These are phyloP conservation scores for Pseudogymnoascus sp. DNA, from an alignment of 2,329 filamentous ascomycete genomes.

Conservation along the genomic window DNA sequence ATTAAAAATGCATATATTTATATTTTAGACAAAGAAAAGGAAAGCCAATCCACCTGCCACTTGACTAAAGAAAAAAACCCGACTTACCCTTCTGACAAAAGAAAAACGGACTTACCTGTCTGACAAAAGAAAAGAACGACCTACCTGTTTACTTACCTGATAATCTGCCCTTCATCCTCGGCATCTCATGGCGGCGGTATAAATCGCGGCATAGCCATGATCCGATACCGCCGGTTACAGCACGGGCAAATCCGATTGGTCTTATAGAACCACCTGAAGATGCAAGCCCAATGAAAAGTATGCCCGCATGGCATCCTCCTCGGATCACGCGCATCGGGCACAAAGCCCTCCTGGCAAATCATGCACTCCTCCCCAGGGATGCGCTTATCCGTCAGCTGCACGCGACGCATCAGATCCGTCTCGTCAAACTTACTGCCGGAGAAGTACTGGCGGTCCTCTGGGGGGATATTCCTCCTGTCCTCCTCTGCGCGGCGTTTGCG, in stretches of 20 bases:
- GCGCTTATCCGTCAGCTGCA: not conserved
- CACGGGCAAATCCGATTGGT: not conserved
- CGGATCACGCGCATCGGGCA: not conserved
- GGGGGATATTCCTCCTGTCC: not conserved
- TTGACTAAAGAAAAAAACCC: not conserved
- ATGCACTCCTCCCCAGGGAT: not conserved
- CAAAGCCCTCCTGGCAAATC: not conserved
- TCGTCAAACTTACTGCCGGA: not conserved
- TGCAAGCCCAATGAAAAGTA: not conserved
- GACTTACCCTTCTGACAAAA: not conserved
- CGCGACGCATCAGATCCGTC: not conserved
- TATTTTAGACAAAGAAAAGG: not conserved
- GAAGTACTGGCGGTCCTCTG: not conserved
- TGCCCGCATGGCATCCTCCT: not conserved
- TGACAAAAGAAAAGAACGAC: not conserved
- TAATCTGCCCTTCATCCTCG: no score
- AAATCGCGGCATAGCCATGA: not conserved
- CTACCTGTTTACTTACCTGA: not conserved
- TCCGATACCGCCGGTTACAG: not conserved
- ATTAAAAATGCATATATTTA: not conserved
- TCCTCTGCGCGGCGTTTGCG: not conserved
- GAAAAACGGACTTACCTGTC: not conserved
- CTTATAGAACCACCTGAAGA: not conserved
- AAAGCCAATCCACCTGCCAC: not conserved
- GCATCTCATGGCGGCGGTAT: not conserved